Evolutionary conservation across 345 rosid species (phyloP).

Genomic region (Citrus glauca): DNA sequence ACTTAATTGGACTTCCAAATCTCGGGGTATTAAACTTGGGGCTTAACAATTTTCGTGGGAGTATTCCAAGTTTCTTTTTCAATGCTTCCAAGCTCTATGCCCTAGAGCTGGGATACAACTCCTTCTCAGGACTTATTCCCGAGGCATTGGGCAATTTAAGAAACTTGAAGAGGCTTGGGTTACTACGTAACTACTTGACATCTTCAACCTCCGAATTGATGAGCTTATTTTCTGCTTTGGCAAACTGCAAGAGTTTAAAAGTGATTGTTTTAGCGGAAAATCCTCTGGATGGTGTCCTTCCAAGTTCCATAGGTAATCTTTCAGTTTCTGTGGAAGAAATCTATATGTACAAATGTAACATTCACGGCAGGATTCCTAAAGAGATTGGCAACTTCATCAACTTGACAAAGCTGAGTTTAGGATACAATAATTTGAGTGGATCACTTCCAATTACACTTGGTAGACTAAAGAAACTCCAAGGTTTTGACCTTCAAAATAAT

Average conservation of each 20-base stretch:
- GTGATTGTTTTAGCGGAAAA: too few relatives aligned
- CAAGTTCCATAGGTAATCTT: constrained; percentile 9
- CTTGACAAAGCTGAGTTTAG: background rate
- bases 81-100: background rate
- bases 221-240: constrained; percentile 10
- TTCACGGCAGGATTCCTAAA: constrained; percentile 12
- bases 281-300: constrained; percentile 7
- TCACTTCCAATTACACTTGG: constrained; percentile 5
- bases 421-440: constrained; percentile 8
- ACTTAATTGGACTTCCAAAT: background rate
- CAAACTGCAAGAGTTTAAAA: background rate
- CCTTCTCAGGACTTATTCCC: background rate
- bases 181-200: background rate
- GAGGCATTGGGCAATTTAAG: background rate
- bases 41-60: background rate
- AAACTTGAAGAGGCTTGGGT: background rate
- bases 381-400: constrained; percentile 9
- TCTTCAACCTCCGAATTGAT: background rate
- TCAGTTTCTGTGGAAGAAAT: background rate
- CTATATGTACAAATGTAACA: background rate
- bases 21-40: background rate
- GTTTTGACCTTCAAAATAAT: background rate
- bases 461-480: constrained; percentile 1
- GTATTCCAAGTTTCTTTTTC: background rate
- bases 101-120: background rate